phyloP scores from a whole-genome alignment of 2,329 filamentous ascomycete genomes.

The Epichloe sp. region DNA sequence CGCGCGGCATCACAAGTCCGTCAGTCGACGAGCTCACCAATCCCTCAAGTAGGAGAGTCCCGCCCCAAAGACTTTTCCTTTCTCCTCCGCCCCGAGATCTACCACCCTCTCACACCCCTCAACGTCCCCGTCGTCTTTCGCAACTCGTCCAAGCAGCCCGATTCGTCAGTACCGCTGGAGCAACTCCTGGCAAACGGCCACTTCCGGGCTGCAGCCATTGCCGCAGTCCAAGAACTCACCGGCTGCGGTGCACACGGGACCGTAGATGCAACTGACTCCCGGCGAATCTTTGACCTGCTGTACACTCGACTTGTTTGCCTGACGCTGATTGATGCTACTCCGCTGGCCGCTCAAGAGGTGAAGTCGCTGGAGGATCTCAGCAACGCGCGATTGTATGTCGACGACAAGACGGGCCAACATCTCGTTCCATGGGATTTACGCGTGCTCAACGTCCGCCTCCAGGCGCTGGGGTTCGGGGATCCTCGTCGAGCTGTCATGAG shows the following conservation, averaged over 20 bases:
- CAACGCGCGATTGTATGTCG: slow-evolving; percentile 40
- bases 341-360: slow-evolving; percentile 55
- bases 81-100: slow-evolving; percentile 67
- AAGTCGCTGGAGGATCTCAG: slow-evolving; percentile 51
- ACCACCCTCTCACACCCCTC: slow-evolving; percentile 62
- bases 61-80: slow-evolving; percentile 60
- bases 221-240: slow-evolving; percentile 49
- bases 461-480: slow-evolving; percentile 78
- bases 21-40: slow-evolving; percentile 13
- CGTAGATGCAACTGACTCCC: slow-evolving; percentile 41
- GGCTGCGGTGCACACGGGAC: slow-evolving; percentile 29
- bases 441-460: slow-evolving; percentile 68
- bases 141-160: slow-evolving; percentile 50
- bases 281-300: slow-evolving; percentile 60
- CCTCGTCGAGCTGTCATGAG: slow-evolving; percentile 73
- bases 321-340: slow-evolving; percentile 59
- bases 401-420: slow-evolving; percentile 40
- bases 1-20: slow-evolving; percentile 8
- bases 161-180: slow-evolving; percentile 49
- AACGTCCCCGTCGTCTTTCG: slow-evolving; percentile 54
- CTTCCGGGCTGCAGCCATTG: slow-evolving; percentile 66
- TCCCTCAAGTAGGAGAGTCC: slow-evolving; percentile 17
- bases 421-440: slow-evolving; percentile 82
- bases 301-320: slow-evolving; percentile 75
- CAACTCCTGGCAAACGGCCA: slow-evolving; percentile 59